Percentiles rank a stretch among this genome's conserved stretches.
Evolutionary conservation across 129 eudicot species (phyloP).

Genomic region (Kitagawia praeruptora): DNA sequence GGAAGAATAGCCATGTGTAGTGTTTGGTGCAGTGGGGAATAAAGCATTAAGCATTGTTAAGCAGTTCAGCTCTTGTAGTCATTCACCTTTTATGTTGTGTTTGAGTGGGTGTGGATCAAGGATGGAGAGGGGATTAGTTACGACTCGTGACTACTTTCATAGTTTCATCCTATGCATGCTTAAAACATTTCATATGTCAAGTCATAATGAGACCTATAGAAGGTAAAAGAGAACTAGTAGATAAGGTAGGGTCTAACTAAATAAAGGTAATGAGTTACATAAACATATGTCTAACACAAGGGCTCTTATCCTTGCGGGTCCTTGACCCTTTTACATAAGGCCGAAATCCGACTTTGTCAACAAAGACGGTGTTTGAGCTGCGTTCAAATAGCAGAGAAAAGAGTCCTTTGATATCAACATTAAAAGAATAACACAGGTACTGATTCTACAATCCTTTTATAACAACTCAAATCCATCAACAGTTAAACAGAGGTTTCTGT

Average conservation of each 20-base stretch:
- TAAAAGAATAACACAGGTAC: too few species aligned
- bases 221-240: background rate
- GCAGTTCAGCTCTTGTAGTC: constrained; percentile 1
- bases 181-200: background rate
- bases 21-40: background rate
- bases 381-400: background rate
- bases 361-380: too few species aligned
- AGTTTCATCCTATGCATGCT: background rate
- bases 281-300: background rate
- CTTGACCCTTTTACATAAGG: background rate
- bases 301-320: background rate
- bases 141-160: background rate
- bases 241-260: background rate
- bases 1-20: background rate
- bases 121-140: background rate
- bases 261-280: background rate
- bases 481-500: background rate
- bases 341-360: background rate
- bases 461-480: background rate
- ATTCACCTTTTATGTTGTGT: background rate
- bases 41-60: background rate
- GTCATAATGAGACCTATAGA: background rate
- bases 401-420: too few species aligned
- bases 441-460: background rate
- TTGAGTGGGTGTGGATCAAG: background rate